These are phyloP conservation scores for Nigrospora osmanthi DNA, from an alignment of 2,329 filamentous ascomycete genomes.

Conservation along the genomic window DNA sequence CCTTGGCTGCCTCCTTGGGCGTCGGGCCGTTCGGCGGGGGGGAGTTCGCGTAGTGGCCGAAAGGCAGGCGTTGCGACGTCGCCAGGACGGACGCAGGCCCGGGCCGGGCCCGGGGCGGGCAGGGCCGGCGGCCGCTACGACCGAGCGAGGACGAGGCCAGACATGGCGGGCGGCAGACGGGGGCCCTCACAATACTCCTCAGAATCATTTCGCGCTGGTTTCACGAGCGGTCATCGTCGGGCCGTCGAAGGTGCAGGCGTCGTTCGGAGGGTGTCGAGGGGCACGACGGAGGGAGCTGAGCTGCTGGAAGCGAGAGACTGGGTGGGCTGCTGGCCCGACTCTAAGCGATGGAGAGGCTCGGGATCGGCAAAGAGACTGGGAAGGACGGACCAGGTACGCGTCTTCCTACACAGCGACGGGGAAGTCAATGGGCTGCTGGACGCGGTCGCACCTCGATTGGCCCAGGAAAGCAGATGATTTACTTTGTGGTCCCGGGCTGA, in stretches of 20 bases:
- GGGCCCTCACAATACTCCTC: slow-evolving; percentile 4
- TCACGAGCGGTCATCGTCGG: slow-evolving; percentile 1
- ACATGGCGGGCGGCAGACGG: slow-evolving; percentile 4
- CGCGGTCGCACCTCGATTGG: too few species aligned
- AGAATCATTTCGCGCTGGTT: slow-evolving; percentile 2
- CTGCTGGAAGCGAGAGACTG: too few species aligned
- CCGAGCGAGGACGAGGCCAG: background rate
- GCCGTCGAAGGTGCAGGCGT: background rate
- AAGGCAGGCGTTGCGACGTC: slow-evolving; percentile 11
- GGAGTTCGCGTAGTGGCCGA: slow-evolving; percentile 4
- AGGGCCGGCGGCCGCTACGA: background rate
- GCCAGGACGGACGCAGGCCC: slow-evolving; percentile 7
- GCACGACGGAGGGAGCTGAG: too few species aligned
- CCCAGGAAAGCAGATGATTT: too few species aligned
- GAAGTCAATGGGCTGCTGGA: too few species aligned
- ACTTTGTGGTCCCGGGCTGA: too few species aligned
- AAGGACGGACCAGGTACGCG: too few species aligned
- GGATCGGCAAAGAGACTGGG: too few species aligned
- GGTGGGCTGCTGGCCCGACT: too few species aligned
- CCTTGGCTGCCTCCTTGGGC: background rate
- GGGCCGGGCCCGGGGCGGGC: background rate
- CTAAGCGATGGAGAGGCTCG: too few species aligned
- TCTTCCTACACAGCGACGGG: too few species aligned
- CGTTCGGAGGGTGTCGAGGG: too few species aligned
- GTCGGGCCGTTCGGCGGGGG: background rate